A percentile compares a stretch with the other conserved stretches of the same genome.
Conservation (phyloP, 2,329 filamentous ascomycete species). For the Aspergillaceae sp. region DNA sequence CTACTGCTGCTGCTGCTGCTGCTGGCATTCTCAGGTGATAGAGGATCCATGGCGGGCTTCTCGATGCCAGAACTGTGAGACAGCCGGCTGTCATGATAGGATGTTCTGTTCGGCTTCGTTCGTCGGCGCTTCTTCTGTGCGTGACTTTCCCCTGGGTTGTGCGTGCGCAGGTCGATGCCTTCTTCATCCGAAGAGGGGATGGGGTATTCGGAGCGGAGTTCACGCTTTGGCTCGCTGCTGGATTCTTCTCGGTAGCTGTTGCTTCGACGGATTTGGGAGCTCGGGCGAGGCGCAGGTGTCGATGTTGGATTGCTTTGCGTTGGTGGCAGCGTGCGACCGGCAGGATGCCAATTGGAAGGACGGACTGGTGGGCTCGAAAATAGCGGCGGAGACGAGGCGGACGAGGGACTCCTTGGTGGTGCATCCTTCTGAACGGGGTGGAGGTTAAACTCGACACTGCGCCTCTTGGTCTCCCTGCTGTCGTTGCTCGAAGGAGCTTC, state of each 20-base stretch:
- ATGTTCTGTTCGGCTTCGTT: constrained; percentile 2
- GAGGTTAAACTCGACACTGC: too few relatives aligned
- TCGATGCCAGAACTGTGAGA: background rate
- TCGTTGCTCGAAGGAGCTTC: too few relatives aligned
- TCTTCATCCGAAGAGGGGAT: constrained; percentile 36
- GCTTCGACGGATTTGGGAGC: constrained; percentile 12
- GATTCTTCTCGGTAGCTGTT: constrained; percentile 16
- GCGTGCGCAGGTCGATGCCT: constrained; percentile 13
- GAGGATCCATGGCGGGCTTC: constrained; percentile 8
- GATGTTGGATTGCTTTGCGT: background rate
- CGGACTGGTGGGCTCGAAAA: too few relatives aligned
- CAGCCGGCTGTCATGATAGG: constrained; percentile 3
- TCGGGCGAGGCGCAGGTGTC: background rate
- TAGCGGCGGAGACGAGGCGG: too few relatives aligned
- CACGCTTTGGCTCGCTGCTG: constrained; percentile 11
- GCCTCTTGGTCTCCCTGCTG: too few relatives aligned
- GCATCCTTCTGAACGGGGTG: too few relatives aligned
- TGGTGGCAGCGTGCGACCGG: constrained; percentile 6
- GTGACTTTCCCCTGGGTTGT: constrained; percentile 4
- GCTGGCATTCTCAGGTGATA: constrained; percentile 13
- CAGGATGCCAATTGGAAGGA: background rate
- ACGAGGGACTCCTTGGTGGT: too few relatives aligned
- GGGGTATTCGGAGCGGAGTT: constrained; percentile 21
- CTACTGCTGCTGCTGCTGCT: constrained; percentile 6
- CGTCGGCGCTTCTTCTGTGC: constrained; percentile 3